Base-by-base conservation (phyloP, 1,284 basidiomycete genomes). In the Fomitopsis betulina region DNA sequence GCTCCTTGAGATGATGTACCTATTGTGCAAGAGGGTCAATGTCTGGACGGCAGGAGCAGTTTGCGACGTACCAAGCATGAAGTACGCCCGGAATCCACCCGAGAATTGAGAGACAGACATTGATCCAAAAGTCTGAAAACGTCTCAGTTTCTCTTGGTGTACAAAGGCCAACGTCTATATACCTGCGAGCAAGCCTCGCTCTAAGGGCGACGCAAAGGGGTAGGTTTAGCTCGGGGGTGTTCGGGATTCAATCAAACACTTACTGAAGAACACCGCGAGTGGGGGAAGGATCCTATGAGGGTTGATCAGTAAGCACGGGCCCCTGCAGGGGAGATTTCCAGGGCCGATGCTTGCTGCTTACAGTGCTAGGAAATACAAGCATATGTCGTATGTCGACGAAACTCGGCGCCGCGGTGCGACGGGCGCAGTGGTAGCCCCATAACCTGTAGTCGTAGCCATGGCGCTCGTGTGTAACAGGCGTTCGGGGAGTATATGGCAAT, bases 61-160 rank as follows among this genome's bases (percentile, higher is more conserved):
- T 30, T 53, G 35, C 9, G 23, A 51, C 55, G 8, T 17, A 83
- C 83, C 81, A 84, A 7, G 83, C 81, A 60, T 85, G 83, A 35
- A 84, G 65, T 1, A 83, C 75, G 15, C 82, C 83, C 17, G 83
- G 83, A 51, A 85, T 79, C 81, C 81, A 85, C 23, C 78, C 83
- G 12, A 85, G 68, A 54, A 85, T 73, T 63, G 73, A 78, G 10
- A 86, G 69, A 5, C 74, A 68, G 61, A 85, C 74, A 65, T 84
- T 85, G 59, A 85, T 83, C 71, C 76, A 79, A 58, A 85, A 75
- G 58, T 84, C 83, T 81, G 37, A 27, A 52, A 21, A n/a, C 38
- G 21, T 35, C n/a, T 32, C n/a, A 32, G 37, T 25, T 8, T 3
- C 32, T 21, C 32, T 30, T 9, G 7, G 17, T n/a, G 21, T 5